A percentile compares a stretch with the other conserved stretches of the same genome.
Evolutionary conservation across 805 yeast species (phyloP).

Genomic region (Candida boleticola): DNA sequence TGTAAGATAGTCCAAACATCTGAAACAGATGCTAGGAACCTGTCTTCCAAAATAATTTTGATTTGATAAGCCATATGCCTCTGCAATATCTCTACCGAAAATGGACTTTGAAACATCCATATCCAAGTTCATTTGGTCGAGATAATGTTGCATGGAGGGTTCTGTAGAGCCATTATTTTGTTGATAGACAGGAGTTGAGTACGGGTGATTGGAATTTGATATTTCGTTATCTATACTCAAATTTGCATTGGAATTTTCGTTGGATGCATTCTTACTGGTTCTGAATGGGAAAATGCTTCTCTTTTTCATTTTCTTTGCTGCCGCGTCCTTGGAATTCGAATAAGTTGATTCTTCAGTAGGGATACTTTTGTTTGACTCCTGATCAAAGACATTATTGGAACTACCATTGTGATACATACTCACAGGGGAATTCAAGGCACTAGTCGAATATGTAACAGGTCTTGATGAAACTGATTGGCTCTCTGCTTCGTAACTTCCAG

Average conservation of each 20-base stretch:
- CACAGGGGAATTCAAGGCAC: background rate
- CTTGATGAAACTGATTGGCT: background rate
- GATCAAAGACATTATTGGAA: constrained; percentile 4
- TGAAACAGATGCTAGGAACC: constrained; percentile 72
- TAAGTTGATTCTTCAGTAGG: constrained; percentile 4
- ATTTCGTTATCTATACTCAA: background rate
- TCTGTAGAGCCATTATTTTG: constrained; percentile 9
- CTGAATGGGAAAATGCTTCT: constrained; percentile 61
- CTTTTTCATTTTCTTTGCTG: constrained; percentile 48
- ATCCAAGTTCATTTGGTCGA: constrained; percentile 35
- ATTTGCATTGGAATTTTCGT: background rate
- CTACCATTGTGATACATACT: background rate
- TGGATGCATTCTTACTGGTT: constrained; percentile 18
- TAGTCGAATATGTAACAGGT: background rate
- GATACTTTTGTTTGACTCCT: constrained; percentile 6
- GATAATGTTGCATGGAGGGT: constrained; percentile 24
- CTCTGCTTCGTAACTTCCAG: background rate
- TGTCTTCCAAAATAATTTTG: constrained; percentile 41
- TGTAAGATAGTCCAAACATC: constrained; percentile 70
- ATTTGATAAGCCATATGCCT: constrained; percentile 52
- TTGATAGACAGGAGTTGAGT: background rate
- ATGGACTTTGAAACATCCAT: constrained; percentile 38
- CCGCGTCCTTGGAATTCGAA: constrained; percentile 20
- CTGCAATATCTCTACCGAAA: constrained; percentile 64
- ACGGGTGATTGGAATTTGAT: background rate